Conservation (phyloP, 2,329 filamentous ascomycete genomes). For the Clathrospora elynae region DNA sequence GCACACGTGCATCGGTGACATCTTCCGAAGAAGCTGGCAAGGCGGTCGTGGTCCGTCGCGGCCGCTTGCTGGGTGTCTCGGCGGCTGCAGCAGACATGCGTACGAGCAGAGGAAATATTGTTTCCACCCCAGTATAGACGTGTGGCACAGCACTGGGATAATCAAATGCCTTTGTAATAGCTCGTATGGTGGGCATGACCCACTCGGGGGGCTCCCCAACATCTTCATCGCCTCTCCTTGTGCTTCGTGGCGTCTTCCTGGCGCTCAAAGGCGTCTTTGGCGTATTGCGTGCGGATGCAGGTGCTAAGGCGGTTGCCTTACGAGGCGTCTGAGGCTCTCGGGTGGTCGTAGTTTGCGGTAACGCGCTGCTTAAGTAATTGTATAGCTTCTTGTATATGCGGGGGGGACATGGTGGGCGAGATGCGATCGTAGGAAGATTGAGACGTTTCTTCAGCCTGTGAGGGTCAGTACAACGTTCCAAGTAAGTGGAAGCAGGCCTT, state of each 20-base stretch:
- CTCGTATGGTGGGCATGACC: conserved; percentile 71
- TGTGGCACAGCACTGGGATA: conserved; percentile 70
- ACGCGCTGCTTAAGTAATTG: conserved; percentile 73
- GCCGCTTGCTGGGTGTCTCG: conserved; percentile 54
- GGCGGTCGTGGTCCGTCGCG: conserved; percentile 47
- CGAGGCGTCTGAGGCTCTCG: conserved; percentile 43
- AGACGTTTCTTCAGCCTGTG: conserved; percentile 66
- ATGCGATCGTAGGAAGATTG: conserved; percentile 42
- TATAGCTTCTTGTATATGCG: conserved; percentile 81
- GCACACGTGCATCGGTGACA: conserved; percentile 26
- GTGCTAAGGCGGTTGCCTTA: conserved; percentile 28
- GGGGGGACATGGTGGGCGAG: conserved; percentile 45
- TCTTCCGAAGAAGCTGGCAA: conserved; percentile 10
- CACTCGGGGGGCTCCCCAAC: conserved; percentile 54
- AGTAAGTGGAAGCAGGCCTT: neutral
- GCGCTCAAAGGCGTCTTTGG: conserved; percentile 34
- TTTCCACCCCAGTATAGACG: conserved; percentile 72
- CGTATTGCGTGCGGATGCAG: conserved; percentile 31
- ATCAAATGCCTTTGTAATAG: conserved; percentile 66
- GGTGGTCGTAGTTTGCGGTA: conserved; percentile 54
- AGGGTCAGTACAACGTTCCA: conserved; percentile 36
- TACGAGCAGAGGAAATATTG: conserved; percentile 53
- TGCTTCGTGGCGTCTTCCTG: conserved; percentile 30
- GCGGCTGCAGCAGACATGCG: conserved; percentile 39
- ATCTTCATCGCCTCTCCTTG: conserved; percentile 18